Evolutionary conservation across 2,329 filamentous ascomycete species (phyloP).

Genomic region (Pestalotiopsis sp.): DNA sequence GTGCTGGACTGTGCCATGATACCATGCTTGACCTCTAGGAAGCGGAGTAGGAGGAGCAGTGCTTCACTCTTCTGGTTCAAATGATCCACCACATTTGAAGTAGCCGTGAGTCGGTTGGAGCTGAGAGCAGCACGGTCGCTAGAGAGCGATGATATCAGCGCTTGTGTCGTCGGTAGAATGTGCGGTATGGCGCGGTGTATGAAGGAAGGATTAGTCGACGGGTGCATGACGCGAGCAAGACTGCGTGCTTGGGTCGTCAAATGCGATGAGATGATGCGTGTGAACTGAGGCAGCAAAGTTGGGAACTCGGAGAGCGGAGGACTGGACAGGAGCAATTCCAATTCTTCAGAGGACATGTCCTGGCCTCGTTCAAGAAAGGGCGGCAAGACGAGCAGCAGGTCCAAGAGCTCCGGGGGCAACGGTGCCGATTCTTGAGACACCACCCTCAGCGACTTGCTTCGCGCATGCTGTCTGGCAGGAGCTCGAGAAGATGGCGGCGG

Average conservation of each 20-base stretch:
- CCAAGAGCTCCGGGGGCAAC: constrained; percentile 49
- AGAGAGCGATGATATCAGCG: constrained; percentile 38
- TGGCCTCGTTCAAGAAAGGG: constrained; percentile 44
- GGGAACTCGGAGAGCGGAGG: constrained; percentile 53
- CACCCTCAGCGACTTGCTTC: constrained; percentile 26
- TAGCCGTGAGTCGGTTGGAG: constrained; percentile 40
- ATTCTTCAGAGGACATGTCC: constrained; percentile 37
- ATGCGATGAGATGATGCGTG: constrained; percentile 48
- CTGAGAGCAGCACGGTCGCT: constrained; percentile 37
- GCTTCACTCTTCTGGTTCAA: constrained; percentile 42
- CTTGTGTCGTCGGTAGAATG: constrained; percentile 43
- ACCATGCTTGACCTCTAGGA: constrained; percentile 59
- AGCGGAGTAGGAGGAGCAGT: constrained; percentile 47
- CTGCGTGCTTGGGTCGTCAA: constrained; percentile 51
- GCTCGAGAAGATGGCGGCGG: constrained; percentile 29
- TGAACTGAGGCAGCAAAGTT: constrained; percentile 49
- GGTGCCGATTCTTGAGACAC: constrained; percentile 23
- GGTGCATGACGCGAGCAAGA: constrained; percentile 51
- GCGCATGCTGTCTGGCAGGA: constrained; percentile 18
- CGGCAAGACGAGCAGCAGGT: constrained; percentile 59
- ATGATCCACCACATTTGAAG: constrained; percentile 39
- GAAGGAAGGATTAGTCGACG: constrained; percentile 55
- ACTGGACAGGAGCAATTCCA: constrained; percentile 49
- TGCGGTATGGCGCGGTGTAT: constrained; percentile 60
- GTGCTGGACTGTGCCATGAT: constrained; percentile 53